Base-by-base conservation (phyloP, 495 filamentous ascomycete species). In the Trichocladium antarcticum region DNA sequence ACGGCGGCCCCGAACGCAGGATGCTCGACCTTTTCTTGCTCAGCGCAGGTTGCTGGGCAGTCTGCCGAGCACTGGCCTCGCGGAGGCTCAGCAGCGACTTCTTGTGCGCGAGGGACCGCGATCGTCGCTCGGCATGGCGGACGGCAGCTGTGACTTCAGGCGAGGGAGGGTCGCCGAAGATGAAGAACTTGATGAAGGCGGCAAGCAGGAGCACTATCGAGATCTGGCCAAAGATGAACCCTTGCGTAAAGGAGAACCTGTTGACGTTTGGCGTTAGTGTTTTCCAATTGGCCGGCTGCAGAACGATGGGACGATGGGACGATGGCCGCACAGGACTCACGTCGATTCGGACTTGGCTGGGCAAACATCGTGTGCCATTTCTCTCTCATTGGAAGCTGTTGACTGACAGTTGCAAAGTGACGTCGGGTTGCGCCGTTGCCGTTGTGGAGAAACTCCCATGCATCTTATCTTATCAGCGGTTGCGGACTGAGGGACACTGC, bases 111-210 rank as follows among this genome's bases (percentile, higher is more conserved):
- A 82, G 71, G 51, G 74, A 85, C 41, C 76, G 68, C 3, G 74
- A 73, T 42, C 78, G 75, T 37, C 81, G 79, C 53, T 85, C 79
- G 39, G 84, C 76, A 20, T 84, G 83, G 41, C 83, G 81, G 37
- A 76, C 64, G 6, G 81, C 63, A 10, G 81, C 80, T 2, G 80
- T 77, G 27, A 83, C 80, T 37, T 92, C 89, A 35, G 87, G 77
- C 1, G 83, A 84, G 0, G 90, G 87, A 22, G 86, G 77, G 60
- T 98, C 90, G 58, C 92, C 92, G 58, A 98, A 97, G 66, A 98
- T 95, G 80, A 98, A 98, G 78, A 95, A 98, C 67, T 94, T 95
- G 67, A 98, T 98, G 72, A 98, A 98, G 55, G 82, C 83, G 42
- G 87, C 87, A 50, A 97, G 79, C 47, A 97, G 69, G 22, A 97